Percentiles rank a stretch among this genome's conserved stretches.
These are phyloP conservation scores for Ascodesmis nigricans DNA, from an alignment of 495 filamentous ascomycete species.

Conservation along the genomic window DNA sequence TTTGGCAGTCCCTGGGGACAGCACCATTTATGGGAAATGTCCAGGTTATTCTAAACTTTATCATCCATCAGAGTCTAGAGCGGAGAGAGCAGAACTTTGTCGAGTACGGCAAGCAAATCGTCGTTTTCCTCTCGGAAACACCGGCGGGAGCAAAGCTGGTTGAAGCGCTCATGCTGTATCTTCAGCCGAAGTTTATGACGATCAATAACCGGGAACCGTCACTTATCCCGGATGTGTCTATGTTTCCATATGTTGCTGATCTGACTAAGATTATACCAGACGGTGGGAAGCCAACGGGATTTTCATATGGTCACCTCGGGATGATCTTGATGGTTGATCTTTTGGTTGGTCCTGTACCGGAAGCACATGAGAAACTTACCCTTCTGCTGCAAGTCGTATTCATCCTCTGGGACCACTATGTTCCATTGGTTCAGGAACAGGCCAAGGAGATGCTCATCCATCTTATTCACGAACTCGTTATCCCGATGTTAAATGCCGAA, in stretches of 20 bases:
- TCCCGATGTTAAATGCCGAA: slow-evolving; percentile 67
- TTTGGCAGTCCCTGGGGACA: slow-evolving; percentile 91
- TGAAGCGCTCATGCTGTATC: slow-evolving; percentile 43
- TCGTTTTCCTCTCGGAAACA: slow-evolving; percentile 83
- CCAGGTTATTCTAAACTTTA: slow-evolving; percentile 80
- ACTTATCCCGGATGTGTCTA: slow-evolving; percentile 48
- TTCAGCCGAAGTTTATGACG: slow-evolving; percentile 37
- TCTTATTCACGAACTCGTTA: slow-evolving; percentile 87
- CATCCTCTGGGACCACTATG: slow-evolving; percentile 93
- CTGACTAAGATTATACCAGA: slow-evolving; percentile 56
- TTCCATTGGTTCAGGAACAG: slow-evolving; percentile 83
- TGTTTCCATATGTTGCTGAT: slow-evolving; percentile 75
- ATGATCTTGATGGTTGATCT: slow-evolving; percentile 88
- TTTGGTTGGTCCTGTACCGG: slow-evolving; percentile 73
- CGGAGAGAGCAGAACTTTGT: slow-evolving; percentile 93
- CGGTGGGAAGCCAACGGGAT: slow-evolving; percentile 67
- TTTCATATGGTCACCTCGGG: slow-evolving; percentile 79
- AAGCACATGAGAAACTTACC: slow-evolving; percentile 54
- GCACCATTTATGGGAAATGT: slow-evolving; percentile 91
- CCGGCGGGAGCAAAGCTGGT: slow-evolving; percentile 79
- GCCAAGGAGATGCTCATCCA: slow-evolving; percentile 95
- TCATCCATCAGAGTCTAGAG: slow-evolving; percentile 79
- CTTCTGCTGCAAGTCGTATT: slow-evolving; percentile 76
- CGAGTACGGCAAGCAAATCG: slow-evolving; percentile 89
- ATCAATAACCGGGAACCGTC: slow-evolving; percentile 33